Evolutionary conservation across 2,329 filamentous ascomycete species (phyloP).

Genomic region (Scedosporium apiospermum): DNA sequence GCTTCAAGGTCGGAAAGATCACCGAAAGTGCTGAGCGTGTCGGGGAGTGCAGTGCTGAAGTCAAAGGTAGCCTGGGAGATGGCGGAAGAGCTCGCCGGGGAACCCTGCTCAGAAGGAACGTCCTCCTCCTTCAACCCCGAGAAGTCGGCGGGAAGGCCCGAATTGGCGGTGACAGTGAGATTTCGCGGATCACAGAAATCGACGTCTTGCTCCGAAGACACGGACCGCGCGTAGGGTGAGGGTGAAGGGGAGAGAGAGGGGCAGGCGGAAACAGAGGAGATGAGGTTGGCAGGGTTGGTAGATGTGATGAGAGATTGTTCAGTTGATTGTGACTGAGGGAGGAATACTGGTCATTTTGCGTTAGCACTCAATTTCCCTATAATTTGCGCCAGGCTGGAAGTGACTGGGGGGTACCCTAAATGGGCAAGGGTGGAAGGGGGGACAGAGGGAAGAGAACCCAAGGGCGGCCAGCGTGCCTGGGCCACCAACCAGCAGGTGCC

Average conservation of each 20-base stretch:
- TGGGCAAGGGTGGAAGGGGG: no score
- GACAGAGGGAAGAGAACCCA: no score
- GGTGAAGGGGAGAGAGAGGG: constrained; percentile 83
- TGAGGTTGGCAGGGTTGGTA: constrained; percentile 44
- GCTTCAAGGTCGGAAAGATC: constrained; percentile 84
- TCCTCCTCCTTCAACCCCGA: constrained; percentile 58
- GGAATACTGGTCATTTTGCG: constrained; percentile 33
- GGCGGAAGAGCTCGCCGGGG: constrained; percentile 13
- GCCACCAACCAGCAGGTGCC: no score
- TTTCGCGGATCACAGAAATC: constrained; percentile 90
- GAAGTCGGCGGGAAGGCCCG: constrained; percentile 50
- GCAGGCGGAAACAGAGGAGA: constrained; percentile 62
- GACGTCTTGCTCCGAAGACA: constrained; percentile 60
- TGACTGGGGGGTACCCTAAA: no score
- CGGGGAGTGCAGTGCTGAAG: constrained; percentile 38
- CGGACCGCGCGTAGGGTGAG: constrained; percentile 63
- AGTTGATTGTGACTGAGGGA: constrained; percentile 13
- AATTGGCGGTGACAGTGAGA: constrained; percentile 58
- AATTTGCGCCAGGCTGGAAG: no score
- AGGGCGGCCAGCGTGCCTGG: no score
- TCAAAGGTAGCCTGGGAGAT: constrained; percentile 36
- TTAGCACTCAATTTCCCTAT: constrained; percentile 20
- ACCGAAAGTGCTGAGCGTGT: constrained; percentile 66
- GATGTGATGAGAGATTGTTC: neutral
- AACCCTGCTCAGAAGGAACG: constrained; percentile 34